Evolutionary conservation across 768 basidiomycete genomes (phyloP).

Genomic region (Atractiella rhizophila): DNA sequence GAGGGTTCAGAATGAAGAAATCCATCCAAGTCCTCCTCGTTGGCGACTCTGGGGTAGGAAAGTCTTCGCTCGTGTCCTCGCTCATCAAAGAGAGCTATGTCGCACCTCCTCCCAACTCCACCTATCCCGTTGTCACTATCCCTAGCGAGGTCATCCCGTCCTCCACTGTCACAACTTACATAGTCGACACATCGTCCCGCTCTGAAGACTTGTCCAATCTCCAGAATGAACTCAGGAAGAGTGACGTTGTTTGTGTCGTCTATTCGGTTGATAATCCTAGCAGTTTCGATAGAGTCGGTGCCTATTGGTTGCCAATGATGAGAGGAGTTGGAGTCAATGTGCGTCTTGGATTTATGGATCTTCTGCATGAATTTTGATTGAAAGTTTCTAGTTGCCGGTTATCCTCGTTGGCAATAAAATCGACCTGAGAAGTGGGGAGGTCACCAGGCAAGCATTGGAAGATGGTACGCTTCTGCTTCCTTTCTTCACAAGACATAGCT

Average conservation of each 20-base stretch:
- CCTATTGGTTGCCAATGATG: slow-evolving; percentile 91
- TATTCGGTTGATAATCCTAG: slow-evolving; percentile 90
- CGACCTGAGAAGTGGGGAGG: slow-evolving; percentile 71
- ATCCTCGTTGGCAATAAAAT: slow-evolving; percentile 98
- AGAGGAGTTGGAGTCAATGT: slow-evolving; percentile 88
- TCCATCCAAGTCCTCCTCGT: slow-evolving; percentile 78
- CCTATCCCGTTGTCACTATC: slow-evolving; percentile 91
- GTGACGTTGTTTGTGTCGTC: slow-evolving; percentile 93
- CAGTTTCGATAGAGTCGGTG: slow-evolving; percentile 91
- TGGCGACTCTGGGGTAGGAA: slow-evolving; percentile 91
- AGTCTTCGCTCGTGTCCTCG: slow-evolving; percentile 88
- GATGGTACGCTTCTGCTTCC: slow-evolving; percentile 80
- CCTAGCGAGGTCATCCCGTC: slow-evolving; percentile 92
- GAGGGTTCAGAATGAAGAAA: no score
- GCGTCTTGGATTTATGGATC: slow-evolving; percentile 14
- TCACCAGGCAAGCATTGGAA: slow-evolving; percentile 79
- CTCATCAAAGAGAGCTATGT: slow-evolving; percentile 41
- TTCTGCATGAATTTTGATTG: neutral
- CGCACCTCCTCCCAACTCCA: slow-evolving; percentile 25
- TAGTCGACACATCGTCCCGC: slow-evolving; percentile 85
- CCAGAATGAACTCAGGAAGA: slow-evolving; percentile 82
- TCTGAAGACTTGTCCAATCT: slow-evolving; percentile 66
- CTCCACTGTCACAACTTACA: slow-evolving; percentile 76
- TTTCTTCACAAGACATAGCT: no score
- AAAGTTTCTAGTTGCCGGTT: slow-evolving; percentile 53